These are phyloP conservation scores for Meripilus lineatus DNA, from an alignment of 1,284 basidiomycete genomes.

Conservation along the genomic window DNA sequence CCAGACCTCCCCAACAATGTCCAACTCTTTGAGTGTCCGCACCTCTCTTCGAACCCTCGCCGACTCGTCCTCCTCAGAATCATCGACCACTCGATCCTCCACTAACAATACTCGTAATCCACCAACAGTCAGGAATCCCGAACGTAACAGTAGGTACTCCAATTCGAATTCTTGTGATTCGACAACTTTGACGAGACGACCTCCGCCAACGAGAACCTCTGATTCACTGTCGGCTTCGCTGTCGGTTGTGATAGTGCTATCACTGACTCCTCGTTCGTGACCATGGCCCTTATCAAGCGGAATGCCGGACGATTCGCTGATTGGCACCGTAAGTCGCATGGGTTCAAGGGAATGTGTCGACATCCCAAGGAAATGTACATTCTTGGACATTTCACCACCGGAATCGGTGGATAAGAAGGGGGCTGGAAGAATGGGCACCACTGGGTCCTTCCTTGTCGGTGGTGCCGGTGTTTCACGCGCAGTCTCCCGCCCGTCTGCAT, in stretches of 20 bases:
- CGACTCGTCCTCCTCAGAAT: constrained; percentile 26
- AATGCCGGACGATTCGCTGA: neutral
- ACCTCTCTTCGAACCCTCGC: constrained; percentile 26
- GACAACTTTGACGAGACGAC: constrained; percentile 14
- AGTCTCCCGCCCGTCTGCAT: constrained; percentile 21
- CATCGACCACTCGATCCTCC: constrained; percentile 48
- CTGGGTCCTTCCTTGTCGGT: constrained; percentile 5
- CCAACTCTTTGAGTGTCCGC: constrained; percentile 59
- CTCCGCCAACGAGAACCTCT: constrained; percentile 27
- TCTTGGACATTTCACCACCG: constrained; percentile 16
- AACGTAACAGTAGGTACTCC: constrained; percentile 47
- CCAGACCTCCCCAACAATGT: constrained; percentile 65
- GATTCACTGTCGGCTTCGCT: constrained; percentile 23
- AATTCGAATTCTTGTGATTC: constrained; percentile 52
- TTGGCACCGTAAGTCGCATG: constrained; percentile 18
- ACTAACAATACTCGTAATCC: constrained; percentile 59
- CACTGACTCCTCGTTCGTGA: constrained; percentile 18
- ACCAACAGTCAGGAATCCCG: constrained; percentile 56
- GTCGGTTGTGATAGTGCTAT: constrained; percentile 12
- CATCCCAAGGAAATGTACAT: constrained; percentile 51
- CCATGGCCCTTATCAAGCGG: constrained; percentile 8
- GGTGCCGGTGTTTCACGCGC: constrained; percentile 16
- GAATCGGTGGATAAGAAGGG: constrained; percentile 40
- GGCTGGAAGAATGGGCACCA: constrained; percentile 31
- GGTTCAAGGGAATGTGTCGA: constrained; percentile 44